Evolutionary conservation across 306 rosid species (phyloP), one percentile per base, ranked within the genome.

Genomic region (Echinosophora koreensis): DNA sequence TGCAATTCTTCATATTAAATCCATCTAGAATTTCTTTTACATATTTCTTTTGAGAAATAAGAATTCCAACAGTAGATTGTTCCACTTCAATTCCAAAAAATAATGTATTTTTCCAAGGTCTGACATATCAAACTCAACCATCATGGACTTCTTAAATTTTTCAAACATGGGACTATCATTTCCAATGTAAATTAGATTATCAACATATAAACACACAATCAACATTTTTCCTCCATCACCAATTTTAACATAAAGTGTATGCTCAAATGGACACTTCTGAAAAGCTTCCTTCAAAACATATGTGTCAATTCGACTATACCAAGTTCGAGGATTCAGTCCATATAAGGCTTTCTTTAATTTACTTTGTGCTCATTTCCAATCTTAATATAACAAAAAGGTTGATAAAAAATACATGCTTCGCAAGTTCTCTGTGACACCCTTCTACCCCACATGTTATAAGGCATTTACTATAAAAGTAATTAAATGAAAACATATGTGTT

Each of bases 1-100:
- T 78, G 5, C 71, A 69, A 32, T 69, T 8, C 1, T 47, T 32
- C 77, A 68, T 78, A 16, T 35, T 3, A 79, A 70, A 78, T 16
- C 68, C 18, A 10, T 60, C 71, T 6, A 67, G 12, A 22, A 67
- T 12, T 9, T 42, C 49, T 42, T 7, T 1, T 2, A 9, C 49
- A 8, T 42, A 42, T 12, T 8, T 42, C 49, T 39, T 71, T 37
- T 71, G 66, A 2, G 65, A 55, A 11, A 71, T 18, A 56, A 71
- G 18, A 9, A 71, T 55, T 4, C 65, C 77, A 56, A 0, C 3
- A n/a, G 12, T 0, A n/a, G 2, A 39, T 39, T 54, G 37, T 0
- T 54, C 9, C 3, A 35, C 64, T 54, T 54, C 35, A 1, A 71
- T n/a, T 5, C 64, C 54, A 71, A 64, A 51, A 51, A 71, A 5